Evolutionary conservation across 305 asterid species (phyloP).

Genomic region (Solanum aculeatissimum): DNA sequence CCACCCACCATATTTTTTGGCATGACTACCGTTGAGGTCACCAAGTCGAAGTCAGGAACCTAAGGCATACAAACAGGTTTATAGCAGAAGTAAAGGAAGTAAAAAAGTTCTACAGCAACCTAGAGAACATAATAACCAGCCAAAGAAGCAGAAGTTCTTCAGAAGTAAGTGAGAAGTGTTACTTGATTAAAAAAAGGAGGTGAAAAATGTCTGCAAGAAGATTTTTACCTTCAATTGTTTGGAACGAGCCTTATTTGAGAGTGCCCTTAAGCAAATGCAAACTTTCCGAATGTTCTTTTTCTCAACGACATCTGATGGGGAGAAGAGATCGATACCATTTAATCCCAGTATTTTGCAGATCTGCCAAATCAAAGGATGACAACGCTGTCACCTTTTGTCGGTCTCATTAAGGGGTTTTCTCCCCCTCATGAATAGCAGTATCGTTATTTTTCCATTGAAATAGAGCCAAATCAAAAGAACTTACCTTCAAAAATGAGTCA

Average conservation of each 20-base stretch:
- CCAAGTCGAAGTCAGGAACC: conserved; percentile 80
- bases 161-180: neutral
- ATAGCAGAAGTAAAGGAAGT: neutral
- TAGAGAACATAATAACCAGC: neutral
- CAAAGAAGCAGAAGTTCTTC: neutral
- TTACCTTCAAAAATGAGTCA: conserved; percentile 82
- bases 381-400: neutral
- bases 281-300: conserved; percentile 64
- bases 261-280: conserved; percentile 78
- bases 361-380: conserved; percentile 18
- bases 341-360: conserved; percentile 80
- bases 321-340: conserved; percentile 89
- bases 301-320: conserved; percentile 94
- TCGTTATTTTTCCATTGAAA: neutral
- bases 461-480: neutral
- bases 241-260: conserved; percentile 77
- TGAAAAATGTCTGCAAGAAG: neutral
- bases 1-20: conserved; percentile 72
- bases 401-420: neutral
- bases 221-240: conserved; percentile 55
- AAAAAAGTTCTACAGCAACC: neutral
- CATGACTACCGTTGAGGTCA: conserved; percentile 57
- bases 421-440: neutral
- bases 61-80: conserved; percentile 8
- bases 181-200: neutral